Conservation (phyloP, 2,329 filamentous ascomycete genomes). For the Phoma herbarum region DNA sequence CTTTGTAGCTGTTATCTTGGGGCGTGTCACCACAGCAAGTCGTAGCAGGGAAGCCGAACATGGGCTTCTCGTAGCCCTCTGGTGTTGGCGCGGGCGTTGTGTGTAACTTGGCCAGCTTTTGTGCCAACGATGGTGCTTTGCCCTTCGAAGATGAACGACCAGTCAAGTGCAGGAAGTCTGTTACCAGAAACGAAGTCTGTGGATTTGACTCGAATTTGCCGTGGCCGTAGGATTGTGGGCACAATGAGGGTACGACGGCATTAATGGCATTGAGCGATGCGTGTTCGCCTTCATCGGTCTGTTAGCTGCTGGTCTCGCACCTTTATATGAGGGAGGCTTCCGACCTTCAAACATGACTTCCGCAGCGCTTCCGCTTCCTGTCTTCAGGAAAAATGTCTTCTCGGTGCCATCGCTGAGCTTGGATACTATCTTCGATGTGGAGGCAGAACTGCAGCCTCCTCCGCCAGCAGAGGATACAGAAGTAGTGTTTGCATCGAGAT, state of each 20-base stretch:
- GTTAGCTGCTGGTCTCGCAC: constrained; percentile 19
- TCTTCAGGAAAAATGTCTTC: constrained; percentile 76
- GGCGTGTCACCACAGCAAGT: constrained; percentile 88
- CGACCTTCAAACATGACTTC: constrained; percentile 75
- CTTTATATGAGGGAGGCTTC: neutral
- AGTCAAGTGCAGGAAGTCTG: constrained; percentile 76
- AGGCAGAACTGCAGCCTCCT: constrained; percentile 70
- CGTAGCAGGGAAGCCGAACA: constrained; percentile 84
- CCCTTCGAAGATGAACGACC: constrained; percentile 42
- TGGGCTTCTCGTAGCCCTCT: constrained; percentile 63
- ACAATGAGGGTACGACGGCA: constrained; percentile 74
- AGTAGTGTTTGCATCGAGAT: constrained; percentile 64
- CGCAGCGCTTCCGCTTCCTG: constrained; percentile 66
- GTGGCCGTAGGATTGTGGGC: constrained; percentile 77
- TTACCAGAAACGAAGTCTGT: constrained; percentile 67
- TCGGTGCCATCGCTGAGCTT: constrained; percentile 59
- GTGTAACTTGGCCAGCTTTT: constrained; percentile 82
- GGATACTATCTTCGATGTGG: constrained; percentile 68
- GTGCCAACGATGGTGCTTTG: constrained; percentile 65
- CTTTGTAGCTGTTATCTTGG: constrained; percentile 78
- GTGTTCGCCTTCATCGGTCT: constrained; percentile 71
- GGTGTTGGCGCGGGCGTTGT: constrained; percentile 75
- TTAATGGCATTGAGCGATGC: constrained; percentile 85
- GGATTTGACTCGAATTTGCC: constrained; percentile 63
- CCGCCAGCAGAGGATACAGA: constrained; percentile 69